Percentiles rank a stretch among this genome's conserved stretches.
phyloP scores from a whole-genome alignment of 2,329 filamentous ascomycete species.

The Talaromyces verruculosus region DNA sequence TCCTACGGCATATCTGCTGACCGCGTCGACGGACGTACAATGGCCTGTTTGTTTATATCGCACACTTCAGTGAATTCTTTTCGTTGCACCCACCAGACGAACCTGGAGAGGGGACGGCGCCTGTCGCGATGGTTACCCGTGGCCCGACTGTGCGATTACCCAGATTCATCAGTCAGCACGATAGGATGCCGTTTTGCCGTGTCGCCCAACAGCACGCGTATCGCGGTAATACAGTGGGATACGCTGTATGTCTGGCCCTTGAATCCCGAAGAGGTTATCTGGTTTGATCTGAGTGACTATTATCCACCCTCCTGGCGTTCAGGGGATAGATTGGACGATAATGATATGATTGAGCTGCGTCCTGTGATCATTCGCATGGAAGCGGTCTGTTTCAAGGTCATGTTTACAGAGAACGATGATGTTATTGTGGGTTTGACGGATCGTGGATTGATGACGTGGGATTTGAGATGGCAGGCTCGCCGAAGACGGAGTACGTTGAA shows the following conservation, averaged over 20 bases:
- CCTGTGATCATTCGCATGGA: conserved; percentile 37
- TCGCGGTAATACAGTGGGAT: conserved; percentile 47
- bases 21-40: conserved; percentile 35
- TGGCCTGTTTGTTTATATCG: conserved; percentile 41
- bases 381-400: conserved; percentile 41
- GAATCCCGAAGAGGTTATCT: conserved; percentile 38
- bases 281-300: conserved; percentile 25
- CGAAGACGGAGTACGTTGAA: conserved; percentile 25
- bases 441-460: conserved; percentile 41
- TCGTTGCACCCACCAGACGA: conserved; percentile 36
- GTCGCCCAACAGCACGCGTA: conserved; percentile 37
- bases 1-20: conserved; percentile 40
- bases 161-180: conserved; percentile 33
- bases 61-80: conserved; percentile 30
- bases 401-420: conserved; percentile 38
- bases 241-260: conserved; percentile 43
- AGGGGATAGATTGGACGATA: conserved; percentile 4
- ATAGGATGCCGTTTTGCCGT: conserved; percentile 41
- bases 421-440: conserved; percentile 45
- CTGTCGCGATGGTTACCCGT: conserved; percentile 39
- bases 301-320: conserved; percentile 35
- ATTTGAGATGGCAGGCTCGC: conserved; percentile 34
- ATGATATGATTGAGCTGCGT: conserved; percentile 31
- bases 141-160: conserved; percentile 40
- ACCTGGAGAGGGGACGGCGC: conserved; percentile 43